phyloP scores from a whole-genome alignment of 345 rosid species.

The Citrus medica region DNA sequence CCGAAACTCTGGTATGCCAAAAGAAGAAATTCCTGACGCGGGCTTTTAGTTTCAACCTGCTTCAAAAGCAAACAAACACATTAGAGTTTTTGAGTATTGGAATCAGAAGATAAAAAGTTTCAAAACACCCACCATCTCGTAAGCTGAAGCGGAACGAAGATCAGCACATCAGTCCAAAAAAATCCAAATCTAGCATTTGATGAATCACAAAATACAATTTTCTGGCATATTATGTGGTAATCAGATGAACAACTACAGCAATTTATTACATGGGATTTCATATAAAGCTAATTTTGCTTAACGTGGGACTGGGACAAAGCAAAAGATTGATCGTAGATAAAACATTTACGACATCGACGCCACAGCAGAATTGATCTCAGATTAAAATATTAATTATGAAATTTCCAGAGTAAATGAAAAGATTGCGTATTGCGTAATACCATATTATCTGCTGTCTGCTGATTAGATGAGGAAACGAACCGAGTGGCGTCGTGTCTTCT shows the following conservation, averaged over 20 bases:
- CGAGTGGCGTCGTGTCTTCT: neutral
- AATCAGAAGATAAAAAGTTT: neutral
- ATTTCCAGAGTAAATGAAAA: neutral
- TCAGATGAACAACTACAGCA: neutral
- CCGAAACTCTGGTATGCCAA: constrained; percentile 93
- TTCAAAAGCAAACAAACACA: constrained; percentile 17
- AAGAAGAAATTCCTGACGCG: constrained; percentile 46
- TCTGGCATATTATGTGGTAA: neutral
- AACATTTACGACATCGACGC: neutral
- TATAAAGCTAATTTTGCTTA: neutral
- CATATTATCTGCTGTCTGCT: neutral
- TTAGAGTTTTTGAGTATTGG: neutral
- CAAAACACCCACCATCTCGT: neutral
- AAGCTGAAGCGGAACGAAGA: neutral
- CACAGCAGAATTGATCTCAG: neutral
- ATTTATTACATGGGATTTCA: neutral
- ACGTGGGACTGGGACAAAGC: neutral
- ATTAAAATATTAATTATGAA: neutral
- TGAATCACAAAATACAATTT: neutral
- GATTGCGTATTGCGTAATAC: neutral
- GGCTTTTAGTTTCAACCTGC: constrained; percentile 60
- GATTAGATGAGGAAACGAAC: neutral
- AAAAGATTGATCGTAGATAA: neutral
- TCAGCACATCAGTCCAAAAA: neutral
- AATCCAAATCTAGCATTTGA: neutral